These are phyloP conservation scores for Naganishia randhawae DNA, from an alignment of 768 basidiomycete genomes.

Conservation along the genomic window DNA sequence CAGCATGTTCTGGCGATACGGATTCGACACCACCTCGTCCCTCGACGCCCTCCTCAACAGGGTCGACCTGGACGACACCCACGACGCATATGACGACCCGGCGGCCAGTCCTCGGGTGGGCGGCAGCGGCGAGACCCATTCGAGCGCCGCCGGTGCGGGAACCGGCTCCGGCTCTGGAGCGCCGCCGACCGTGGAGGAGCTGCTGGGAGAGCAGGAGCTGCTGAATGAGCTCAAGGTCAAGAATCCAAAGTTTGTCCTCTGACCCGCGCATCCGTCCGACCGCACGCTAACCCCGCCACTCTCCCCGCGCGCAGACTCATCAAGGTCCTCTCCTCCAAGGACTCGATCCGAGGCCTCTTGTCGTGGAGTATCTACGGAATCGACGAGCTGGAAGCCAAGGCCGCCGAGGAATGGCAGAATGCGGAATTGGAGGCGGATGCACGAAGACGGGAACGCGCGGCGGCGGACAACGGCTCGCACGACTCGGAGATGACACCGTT, in stretches of 20 bases:
- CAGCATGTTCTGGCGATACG: constrained; percentile 47
- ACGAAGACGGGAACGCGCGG: background rate
- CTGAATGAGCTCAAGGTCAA: constrained; percentile 92
- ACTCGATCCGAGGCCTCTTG: constrained; percentile 39
- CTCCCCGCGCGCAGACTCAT: constrained; percentile 36
- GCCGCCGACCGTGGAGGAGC: constrained; percentile 64
- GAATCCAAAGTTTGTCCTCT: constrained; percentile 64
- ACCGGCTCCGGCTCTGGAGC: constrained; percentile 37
- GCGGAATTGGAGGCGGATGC: background rate
- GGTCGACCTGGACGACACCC: constrained; percentile 11
- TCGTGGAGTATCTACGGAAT: constrained; percentile 48
- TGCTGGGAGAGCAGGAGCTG: constrained; percentile 89
- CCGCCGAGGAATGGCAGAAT: constrained; percentile 2
- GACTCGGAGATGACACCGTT: background rate
- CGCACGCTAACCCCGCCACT: constrained; percentile 66
- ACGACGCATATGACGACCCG: constrained; percentile 4
- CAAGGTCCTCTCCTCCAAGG: constrained; percentile 38
- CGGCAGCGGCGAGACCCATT: constrained; percentile 56
- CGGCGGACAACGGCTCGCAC: background rate
- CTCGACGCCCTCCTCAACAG: constrained; percentile 72
- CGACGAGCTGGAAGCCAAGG: constrained; percentile 42
- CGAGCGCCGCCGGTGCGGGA: background rate
- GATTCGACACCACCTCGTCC: constrained; percentile 39
- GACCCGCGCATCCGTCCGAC: constrained; percentile 68
- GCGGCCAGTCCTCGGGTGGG: constrained; percentile 51